These are phyloP conservation scores for Ophiostoma populinum DNA, from an alignment of 2,329 filamentous ascomycete species.

Conservation along the genomic window DNA sequence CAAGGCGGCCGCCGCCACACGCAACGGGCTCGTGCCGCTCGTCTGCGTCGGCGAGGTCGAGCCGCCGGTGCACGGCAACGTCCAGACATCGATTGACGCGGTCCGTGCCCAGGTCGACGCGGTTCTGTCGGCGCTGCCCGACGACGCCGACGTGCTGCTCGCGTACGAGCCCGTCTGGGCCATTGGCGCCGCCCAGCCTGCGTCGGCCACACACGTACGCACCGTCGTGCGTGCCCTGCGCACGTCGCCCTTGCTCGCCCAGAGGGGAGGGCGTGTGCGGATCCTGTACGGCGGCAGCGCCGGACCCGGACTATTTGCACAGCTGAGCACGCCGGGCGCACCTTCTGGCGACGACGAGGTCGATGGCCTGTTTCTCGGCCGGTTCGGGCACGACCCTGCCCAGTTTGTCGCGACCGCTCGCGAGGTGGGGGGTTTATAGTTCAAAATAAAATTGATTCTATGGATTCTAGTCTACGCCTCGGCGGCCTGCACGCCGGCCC, in stretches of 20 bases:
- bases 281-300: slow-evolving; percentile 74
- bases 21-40: slow-evolving; percentile 57
- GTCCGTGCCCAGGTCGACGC: slow-evolving; percentile 47
- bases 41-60: slow-evolving; percentile 65
- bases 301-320: slow-evolving; percentile 57
- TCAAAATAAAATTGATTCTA: background rate
- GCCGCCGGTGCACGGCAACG: slow-evolving; percentile 20
- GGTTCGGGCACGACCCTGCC: slow-evolving; percentile 63
- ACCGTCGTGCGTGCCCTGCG: slow-evolving; percentile 50
- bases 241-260: too few species aligned
- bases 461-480: too few species aligned
- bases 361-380: slow-evolving; percentile 65
- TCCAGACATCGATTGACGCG: slow-evolving; percentile 41
- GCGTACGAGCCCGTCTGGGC: slow-evolving; percentile 87
- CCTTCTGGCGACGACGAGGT: slow-evolving; percentile 21
- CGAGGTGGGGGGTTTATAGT: slow-evolving; percentile 39
- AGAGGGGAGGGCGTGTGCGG: too few species aligned
- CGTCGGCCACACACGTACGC: slow-evolving; percentile 54
- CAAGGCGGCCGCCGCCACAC: slow-evolving; percentile 51
- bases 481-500: slow-evolving; percentile 45
- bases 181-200: slow-evolving; percentile 59
- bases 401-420: slow-evolving; percentile 54
- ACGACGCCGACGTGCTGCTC: slow-evolving; percentile 51
- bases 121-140: slow-evolving; percentile 42
- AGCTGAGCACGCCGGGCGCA: slow-evolving; percentile 36